These are phyloP conservation scores for Candida morakotiae DNA, from an alignment of 805 yeast genomes.

Conservation along the genomic window DNA sequence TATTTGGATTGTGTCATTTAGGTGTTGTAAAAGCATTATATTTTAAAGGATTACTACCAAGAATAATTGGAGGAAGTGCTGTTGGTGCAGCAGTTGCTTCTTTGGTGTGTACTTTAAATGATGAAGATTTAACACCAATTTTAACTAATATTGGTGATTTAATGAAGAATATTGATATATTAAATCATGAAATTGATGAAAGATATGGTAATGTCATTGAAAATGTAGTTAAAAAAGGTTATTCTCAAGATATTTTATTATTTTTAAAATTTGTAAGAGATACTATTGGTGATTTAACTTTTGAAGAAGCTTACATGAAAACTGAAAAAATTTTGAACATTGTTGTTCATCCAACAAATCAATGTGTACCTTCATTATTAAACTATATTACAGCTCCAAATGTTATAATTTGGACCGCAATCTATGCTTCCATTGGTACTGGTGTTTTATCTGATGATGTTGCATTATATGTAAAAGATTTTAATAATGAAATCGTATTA, in stretches of 20 bases:
- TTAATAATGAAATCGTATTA: slow-evolving; percentile 57
- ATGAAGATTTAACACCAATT: slow-evolving; percentile 56
- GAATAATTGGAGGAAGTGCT: slow-evolving; percentile 86
- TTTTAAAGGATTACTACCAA: slow-evolving; percentile 70
- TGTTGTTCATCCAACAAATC: slow-evolving; percentile 76
- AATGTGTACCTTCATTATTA: slow-evolving; percentile 64
- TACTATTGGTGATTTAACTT: slow-evolving; percentile 78
- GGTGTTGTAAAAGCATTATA: slow-evolving; percentile 89
- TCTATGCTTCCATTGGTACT: slow-evolving; percentile 77
- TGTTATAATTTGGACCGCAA: slow-evolving; percentile 85
- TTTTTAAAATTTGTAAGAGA: slow-evolving; percentile 75
- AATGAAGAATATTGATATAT: slow-evolving; percentile 40
- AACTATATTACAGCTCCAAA: slow-evolving; percentile 94
- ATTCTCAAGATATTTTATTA: slow-evolving; percentile 78
- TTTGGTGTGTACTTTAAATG: slow-evolving; percentile 68
- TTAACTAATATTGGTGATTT: slow-evolving; percentile 35
- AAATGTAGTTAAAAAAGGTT: slow-evolving; percentile 72
- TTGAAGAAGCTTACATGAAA: slow-evolving; percentile 84
- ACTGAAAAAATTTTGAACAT: slow-evolving; percentile 80
- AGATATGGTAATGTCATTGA: slow-evolving; percentile 68
- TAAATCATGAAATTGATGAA: slow-evolving; percentile 53
- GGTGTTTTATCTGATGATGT: slow-evolving; percentile 60
- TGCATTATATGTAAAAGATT: slow-evolving; percentile 54
- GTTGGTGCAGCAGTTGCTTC: slow-evolving; percentile 94
- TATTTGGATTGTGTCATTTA: slow-evolving; percentile 89